Evolutionary conservation across 139 green algal genomes (phyloP).

Genomic region (Chlamydomonas sphaeroides): DNA sequence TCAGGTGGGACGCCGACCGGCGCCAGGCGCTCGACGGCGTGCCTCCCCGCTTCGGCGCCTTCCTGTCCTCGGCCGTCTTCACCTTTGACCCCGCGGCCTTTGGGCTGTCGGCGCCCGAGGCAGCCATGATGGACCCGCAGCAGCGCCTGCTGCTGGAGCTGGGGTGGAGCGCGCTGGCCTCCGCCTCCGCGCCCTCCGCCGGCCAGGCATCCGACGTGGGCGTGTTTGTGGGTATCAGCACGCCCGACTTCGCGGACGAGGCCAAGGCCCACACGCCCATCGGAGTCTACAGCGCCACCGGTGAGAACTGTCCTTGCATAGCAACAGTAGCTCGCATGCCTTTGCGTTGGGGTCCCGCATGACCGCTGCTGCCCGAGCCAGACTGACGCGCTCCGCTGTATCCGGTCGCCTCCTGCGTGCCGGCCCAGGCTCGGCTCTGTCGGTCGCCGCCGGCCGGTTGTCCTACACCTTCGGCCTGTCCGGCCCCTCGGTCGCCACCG

Average conservation of each 20-base stretch:
- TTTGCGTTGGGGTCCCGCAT: too few species aligned
- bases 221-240: conserved; percentile 66
- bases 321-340: too few species aligned
- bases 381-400: too few species aligned
- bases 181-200: neutral
- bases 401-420: too few species aligned
- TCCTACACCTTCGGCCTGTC: conserved; percentile 83
- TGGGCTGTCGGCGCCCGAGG: conserved; percentile 74
- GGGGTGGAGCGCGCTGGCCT: conserved; percentile 10
- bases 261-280: conserved; percentile 61
- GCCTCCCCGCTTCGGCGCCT: conserved; percentile 70
- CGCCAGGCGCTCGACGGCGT: conserved; percentile 40
- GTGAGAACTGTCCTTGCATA: too few species aligned
- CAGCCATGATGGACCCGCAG: conserved; percentile 86
- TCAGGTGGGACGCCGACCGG: conserved; percentile 66
- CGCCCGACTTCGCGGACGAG: conserved; percentile 65
- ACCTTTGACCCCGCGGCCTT: conserved; percentile 79
- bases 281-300: conserved; percentile 68
- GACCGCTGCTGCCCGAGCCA: too few species aligned
- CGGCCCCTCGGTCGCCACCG: conserved; percentile 73
- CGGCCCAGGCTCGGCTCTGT: conserved; percentile 67
- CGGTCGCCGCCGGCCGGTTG: conserved; percentile 80
- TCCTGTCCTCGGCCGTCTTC: conserved; percentile 47
- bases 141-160: conserved; percentile 87
- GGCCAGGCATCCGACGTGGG: conserved; percentile 1